Evolutionary conservation across 2,329 filamentous ascomycete species (phyloP), one percentile per base, ranked within the genome.

Genomic region (Botrytis cinerea): DNA sequence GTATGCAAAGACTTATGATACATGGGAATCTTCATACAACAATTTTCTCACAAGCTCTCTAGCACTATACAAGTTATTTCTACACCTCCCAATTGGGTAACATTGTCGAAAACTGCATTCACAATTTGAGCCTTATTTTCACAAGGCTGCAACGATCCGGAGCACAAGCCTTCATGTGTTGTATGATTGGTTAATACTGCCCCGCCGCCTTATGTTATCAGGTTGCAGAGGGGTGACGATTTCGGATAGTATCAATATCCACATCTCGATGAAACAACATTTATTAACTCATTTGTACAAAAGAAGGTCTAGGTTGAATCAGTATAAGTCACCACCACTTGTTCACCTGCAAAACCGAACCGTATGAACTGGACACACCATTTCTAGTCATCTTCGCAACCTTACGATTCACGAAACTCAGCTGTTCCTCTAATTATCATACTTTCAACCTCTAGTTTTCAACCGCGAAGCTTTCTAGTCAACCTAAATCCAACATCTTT

Each of bases 151-250:
- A 14, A 9, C 25, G 18, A 8, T 2, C 46, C 25, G 48, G 25
- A 51, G 48, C 14, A 10, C 22, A 51, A 32, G n/a, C 63, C 25
- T 67, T 67, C n/a, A 5, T 38, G 14, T 67, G 28, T 28, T 38
- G 7, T 38, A 3, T 68, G 64, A 68, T 68, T 68, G 64, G 48
- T 28, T n/a, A 5, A 18, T 68, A 28, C 43, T 40, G 35, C 38
- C 66, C 66, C 66, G 35, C 64, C 46, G 38, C 59, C 43, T 59
- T 70, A 38, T 57, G 38, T 51, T 43, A 71, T 54, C 60, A 71
- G 70, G 70, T 57, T 67, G 46, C 38, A 59, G 70, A 72, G 70
- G 61, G 70, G 70, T 72, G 70, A 72, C 61, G 70, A 66, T 72
- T 72, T 59, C 46, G 38, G 6, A 71, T 22, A 14, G 35, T 40